These are phyloP conservation scores for Oemleria cerasiformis DNA, from an alignment of 306 rosid genomes.

Conservation along the genomic window DNA sequence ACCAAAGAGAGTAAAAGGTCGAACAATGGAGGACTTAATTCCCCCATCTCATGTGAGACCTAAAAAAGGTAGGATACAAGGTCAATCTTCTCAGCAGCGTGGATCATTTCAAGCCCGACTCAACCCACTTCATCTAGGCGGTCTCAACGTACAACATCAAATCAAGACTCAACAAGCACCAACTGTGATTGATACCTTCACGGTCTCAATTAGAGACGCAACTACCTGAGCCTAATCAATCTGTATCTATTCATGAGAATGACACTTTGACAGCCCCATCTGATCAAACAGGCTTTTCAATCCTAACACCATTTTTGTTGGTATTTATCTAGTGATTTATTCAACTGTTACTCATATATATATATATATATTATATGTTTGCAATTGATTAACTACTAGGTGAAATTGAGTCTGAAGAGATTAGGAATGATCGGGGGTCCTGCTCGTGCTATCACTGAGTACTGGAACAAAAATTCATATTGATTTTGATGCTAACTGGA, in stretches of 20 bases:
- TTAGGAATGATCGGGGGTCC: background rate
- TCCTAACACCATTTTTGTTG: background rate
- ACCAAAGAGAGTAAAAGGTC: background rate
- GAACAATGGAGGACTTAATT: background rate
- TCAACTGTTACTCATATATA: background rate
- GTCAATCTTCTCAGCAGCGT: background rate
- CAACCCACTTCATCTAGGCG: background rate
- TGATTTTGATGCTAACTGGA: background rate
- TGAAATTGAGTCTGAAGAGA: background rate
- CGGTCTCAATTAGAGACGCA: background rate
- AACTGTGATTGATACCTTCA: background rate
- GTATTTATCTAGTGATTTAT: background rate
- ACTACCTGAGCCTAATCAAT: background rate
- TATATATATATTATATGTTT: background rate
- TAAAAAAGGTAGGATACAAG: background rate
- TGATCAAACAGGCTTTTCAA: background rate
- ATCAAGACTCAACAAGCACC: background rate
- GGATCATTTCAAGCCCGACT: background rate
- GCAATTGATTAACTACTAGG: background rate
- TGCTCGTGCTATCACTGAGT: background rate
- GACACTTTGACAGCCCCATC: background rate
- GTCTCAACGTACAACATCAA: background rate
- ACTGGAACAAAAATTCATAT: background rate
- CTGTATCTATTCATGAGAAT: background rate
- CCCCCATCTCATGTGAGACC: background rate